These are phyloP conservation scores for Phyllostachys edulis DNA, from an alignment of 176 grass and related monocot genomes.

Conservation along the genomic window DNA sequence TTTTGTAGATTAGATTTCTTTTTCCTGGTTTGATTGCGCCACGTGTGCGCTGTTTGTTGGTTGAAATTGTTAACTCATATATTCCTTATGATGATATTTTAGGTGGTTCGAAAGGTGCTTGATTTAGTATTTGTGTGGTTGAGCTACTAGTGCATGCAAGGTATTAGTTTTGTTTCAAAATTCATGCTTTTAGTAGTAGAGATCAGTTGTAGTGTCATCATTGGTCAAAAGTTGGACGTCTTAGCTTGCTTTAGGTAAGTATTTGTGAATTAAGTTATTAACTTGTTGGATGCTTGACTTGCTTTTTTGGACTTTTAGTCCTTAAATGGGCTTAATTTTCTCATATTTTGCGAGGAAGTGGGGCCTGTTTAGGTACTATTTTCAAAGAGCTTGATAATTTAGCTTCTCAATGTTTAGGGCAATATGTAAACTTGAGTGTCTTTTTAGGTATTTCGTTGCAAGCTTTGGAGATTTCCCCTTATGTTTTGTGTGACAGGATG, in stretches of 20 bases:
- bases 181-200: background rate
- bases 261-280: background rate
- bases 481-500: background rate
- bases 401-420: background rate
- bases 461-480: background rate
- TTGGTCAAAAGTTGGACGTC: background rate
- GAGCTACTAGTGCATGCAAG: background rate
- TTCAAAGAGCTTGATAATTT: background rate
- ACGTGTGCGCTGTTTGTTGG: background rate
- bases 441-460: slow-evolving; percentile 4
- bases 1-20: background rate
- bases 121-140: slow-evolving; percentile 20
- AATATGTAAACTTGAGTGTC: background rate
- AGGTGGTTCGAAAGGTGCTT: background rate
- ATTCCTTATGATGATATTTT: background rate
- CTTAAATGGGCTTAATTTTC: background rate
- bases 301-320: background rate
- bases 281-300: slow-evolving; percentile 1
- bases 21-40: background rate
- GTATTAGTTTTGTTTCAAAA: background rate
- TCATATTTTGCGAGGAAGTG: background rate
- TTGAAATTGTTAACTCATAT: background rate
- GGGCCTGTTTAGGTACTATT: background rate
- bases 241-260: background rate
- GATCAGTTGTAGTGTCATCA: background rate